Evolutionary conservation across 345 rosid genomes (phyloP).

Genomic region (Pugionium cornutum): DNA sequence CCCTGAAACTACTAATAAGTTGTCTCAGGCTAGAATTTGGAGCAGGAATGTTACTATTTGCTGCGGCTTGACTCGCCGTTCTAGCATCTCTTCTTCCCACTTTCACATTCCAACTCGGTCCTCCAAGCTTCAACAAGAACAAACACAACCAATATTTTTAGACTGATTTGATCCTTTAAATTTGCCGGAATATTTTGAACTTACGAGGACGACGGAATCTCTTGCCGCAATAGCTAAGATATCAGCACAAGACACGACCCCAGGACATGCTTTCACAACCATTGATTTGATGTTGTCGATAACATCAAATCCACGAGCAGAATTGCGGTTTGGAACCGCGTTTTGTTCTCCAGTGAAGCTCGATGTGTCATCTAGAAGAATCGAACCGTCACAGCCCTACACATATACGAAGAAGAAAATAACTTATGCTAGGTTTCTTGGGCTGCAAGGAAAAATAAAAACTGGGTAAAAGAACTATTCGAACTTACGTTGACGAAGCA

Average conservation of each 20-base stretch:
- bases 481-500: constrained; percentile 81
- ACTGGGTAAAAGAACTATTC: not conserved
- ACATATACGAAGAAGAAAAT: not conserved
- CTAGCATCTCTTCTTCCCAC: constrained; percentile 86
- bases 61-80: constrained; percentile 76
- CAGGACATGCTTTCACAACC: constrained; percentile 75
- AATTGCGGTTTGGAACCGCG: constrained; percentile 63
- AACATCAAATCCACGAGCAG: constrained; percentile 75
- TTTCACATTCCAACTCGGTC: constrained; percentile 76
- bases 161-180: not conserved
- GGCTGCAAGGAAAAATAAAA: not conserved
- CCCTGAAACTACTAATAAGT: constrained; percentile 56
- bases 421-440: constrained; percentile 23
- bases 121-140: constrained; percentile 64
- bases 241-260: constrained; percentile 89
- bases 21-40: constrained; percentile 62
- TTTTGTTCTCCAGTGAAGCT: constrained; percentile 78
- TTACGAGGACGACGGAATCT: constrained; percentile 61
- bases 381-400: constrained; percentile 85
- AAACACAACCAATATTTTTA: not conserved
- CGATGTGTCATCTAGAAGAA: constrained; percentile 78
- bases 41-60: constrained; percentile 70
- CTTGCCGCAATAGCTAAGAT: constrained; percentile 68
- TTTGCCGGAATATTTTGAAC: constrained; percentile 8
- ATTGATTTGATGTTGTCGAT: constrained; percentile 71